These are phyloP conservation scores for Pseudonectria foliicola DNA, from an alignment of 2,329 filamentous ascomycete species.

Conservation along the genomic window DNA sequence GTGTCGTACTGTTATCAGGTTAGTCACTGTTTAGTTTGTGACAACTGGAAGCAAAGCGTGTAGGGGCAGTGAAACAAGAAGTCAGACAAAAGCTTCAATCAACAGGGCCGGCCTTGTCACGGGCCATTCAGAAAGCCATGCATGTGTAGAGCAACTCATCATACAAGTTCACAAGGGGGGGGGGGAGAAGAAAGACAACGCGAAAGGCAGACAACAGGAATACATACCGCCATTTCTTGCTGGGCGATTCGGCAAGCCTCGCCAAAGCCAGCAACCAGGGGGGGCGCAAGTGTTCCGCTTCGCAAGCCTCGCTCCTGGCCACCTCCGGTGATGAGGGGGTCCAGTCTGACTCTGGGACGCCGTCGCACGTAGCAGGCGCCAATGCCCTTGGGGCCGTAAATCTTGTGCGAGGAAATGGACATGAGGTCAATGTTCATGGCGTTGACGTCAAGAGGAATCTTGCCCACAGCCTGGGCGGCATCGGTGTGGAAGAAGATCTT, in stretches of 20 bases:
- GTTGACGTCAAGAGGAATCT: slow-evolving; percentile 94
- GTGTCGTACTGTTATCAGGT: slow-evolving; percentile 70
- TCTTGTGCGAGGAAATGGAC: slow-evolving; percentile 98
- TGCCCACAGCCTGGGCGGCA: slow-evolving; percentile 94
- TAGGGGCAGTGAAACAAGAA: slow-evolving; percentile 2
- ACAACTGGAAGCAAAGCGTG: neutral
- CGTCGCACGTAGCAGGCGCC: slow-evolving; percentile 93
- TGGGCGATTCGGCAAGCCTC: slow-evolving; percentile 90
- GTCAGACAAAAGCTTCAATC: slow-evolving; percentile 64
- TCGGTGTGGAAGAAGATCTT: slow-evolving; percentile 99
- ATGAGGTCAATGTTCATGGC: slow-evolving; percentile 97
- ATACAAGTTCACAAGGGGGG: slow-evolving; percentile 27
- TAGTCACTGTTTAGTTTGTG: slow-evolving; percentile 10
- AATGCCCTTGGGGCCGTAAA: slow-evolving; percentile 95
- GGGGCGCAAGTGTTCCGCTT: slow-evolving; percentile 87
- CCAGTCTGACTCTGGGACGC: slow-evolving; percentile 84
- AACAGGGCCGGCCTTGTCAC: slow-evolving; percentile 53
- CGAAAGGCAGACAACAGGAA: slow-evolving; percentile 10
- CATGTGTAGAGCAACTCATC: slow-evolving; percentile 83
- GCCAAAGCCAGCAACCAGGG: slow-evolving; percentile 85
- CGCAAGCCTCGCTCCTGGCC: slow-evolving; percentile 92
- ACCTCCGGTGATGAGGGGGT: slow-evolving; percentile 92
- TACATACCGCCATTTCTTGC: slow-evolving; percentile 81
- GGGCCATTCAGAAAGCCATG: slow-evolving; percentile 81
- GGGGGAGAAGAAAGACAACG: too few relatives aligned